phyloP scores from a whole-genome alignment of 2,329 filamentous ascomycete genomes.

The Thielaviopsis populi region DNA sequence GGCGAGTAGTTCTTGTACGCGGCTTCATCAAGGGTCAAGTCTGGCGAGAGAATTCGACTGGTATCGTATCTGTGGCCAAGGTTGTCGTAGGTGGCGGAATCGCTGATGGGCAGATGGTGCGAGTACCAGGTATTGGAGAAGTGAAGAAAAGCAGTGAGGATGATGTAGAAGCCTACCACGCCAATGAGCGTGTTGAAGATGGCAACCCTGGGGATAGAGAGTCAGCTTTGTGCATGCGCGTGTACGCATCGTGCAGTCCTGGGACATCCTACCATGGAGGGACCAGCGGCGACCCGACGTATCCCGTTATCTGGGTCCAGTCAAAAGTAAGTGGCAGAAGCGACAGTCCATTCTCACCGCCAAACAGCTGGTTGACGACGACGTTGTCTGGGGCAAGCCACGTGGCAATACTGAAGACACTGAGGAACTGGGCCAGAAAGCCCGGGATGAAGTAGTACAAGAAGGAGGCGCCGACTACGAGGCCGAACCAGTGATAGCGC shows the following conservation, averaged over 20 bases:
- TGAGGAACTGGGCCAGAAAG: conserved; percentile 53
- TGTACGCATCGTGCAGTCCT: too few relatives aligned
- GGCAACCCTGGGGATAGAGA: conserved; percentile 36
- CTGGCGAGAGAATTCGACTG: conserved; percentile 42
- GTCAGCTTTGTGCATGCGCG: background rate
- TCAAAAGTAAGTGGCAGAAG: conserved; percentile 61
- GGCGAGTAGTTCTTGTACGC: conserved; percentile 55
- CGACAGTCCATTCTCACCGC: conserved; percentile 50
- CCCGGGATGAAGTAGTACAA: conserved; percentile 56
- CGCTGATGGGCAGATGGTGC: conserved; percentile 52
- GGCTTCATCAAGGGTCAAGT: conserved; percentile 46
- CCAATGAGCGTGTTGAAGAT: conserved; percentile 60
- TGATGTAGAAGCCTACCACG: conserved; percentile 48
- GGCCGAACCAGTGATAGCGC: conserved; percentile 48
- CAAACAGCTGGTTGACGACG: conserved; percentile 58
- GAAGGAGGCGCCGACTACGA: conserved; percentile 42
- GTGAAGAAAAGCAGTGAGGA: conserved; percentile 45
- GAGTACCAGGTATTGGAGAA: conserved; percentile 52
- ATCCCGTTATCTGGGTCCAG: conserved; percentile 59
- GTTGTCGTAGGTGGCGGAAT: conserved; percentile 58
- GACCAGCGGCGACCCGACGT: conserved; percentile 51
- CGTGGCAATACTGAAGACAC: conserved; percentile 55
- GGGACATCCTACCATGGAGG: conserved; percentile 43
- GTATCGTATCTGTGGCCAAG: conserved; percentile 50
- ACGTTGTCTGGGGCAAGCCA: conserved; percentile 57